Evolutionary conservation across 1,284 basidiomycete genomes (phyloP).

Genomic region (Moniliella sp.): DNA sequence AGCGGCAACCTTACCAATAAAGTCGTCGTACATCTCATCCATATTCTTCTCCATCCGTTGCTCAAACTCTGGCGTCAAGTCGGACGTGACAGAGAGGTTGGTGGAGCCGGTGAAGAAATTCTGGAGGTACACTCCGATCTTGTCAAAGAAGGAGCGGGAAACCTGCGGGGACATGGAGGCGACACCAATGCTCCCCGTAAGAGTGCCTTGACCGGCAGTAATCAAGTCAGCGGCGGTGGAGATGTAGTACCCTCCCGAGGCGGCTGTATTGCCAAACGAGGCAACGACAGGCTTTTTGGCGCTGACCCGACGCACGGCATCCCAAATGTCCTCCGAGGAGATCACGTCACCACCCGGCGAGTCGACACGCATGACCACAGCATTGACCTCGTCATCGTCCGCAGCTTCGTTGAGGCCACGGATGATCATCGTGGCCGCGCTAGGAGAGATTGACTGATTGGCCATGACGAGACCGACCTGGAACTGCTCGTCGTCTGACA

Average conservation of each 20-base stretch:
- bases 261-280: conserved; percentile 35
- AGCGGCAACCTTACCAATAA: conserved; percentile 19
- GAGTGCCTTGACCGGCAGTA: conserved; percentile 32
- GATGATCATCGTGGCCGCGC: conserved; percentile 31
- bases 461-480: conserved; percentile 36
- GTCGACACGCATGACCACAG: conserved; percentile 36
- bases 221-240: conserved; percentile 28
- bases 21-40: conserved; percentile 34
- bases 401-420: conserved; percentile 35
- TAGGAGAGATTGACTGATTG: conserved; percentile 30
- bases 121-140: conserved; percentile 27
- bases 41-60: conserved; percentile 25
- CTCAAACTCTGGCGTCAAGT: conserved; percentile 25
- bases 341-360: conserved; percentile 35
- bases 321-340: conserved; percentile 36
- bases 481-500: conserved; percentile 20
- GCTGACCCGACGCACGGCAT: conserved; percentile 31
- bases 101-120: conserved; percentile 35
- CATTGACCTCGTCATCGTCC: conserved; percentile 33
- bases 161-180: conserved; percentile 36
- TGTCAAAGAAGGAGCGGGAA: conserved; percentile 34
- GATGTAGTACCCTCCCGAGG: conserved; percentile 35
- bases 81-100: conserved; percentile 26
- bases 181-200: conserved; percentile 36
- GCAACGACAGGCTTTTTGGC: conserved; percentile 35